Conservation (phyloP, 148 eudicot genomes). For the Cornus florida region DNA sequence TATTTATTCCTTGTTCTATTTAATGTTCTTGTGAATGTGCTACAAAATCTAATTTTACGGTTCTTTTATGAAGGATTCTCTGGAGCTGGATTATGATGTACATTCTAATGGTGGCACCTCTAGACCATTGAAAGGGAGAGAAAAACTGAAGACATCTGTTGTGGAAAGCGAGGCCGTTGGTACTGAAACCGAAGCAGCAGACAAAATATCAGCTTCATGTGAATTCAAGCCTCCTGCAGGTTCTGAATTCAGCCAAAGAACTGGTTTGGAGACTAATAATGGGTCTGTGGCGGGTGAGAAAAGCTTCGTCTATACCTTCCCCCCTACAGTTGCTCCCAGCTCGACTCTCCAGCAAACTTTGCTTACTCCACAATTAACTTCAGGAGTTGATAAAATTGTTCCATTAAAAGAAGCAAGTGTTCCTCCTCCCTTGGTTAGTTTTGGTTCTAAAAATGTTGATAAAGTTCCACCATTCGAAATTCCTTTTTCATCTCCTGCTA, state of each 20-base stretch:
- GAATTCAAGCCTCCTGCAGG: slow-evolving; percentile 22
- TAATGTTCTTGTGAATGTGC: neutral
- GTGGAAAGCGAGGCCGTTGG: slow-evolving; percentile 22
- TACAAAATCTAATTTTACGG: neutral
- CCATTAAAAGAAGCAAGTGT: slow-evolving; percentile 25
- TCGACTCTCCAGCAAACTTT: slow-evolving; percentile 17
- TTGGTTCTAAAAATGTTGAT: slow-evolving; percentile 28
- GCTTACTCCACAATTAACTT: slow-evolving; percentile 26
- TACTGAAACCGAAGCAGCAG: slow-evolving; percentile 19
- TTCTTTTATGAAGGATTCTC: slow-evolving; percentile 41
- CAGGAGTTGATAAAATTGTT: slow-evolving; percentile 20
- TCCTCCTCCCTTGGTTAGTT: slow-evolving; percentile 24
- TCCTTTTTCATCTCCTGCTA: slow-evolving; percentile 26
- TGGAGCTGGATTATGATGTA: slow-evolving; percentile 59
- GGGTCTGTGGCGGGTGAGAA: slow-evolving; percentile 28
- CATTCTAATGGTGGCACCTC: slow-evolving; percentile 38
- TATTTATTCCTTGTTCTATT: slow-evolving; percentile 2
- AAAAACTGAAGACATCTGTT: slow-evolving; percentile 22
- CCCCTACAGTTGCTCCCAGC: slow-evolving; percentile 26
- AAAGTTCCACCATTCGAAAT: slow-evolving; percentile 28
- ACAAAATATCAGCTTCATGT: slow-evolving; percentile 17
- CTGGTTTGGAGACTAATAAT: slow-evolving; percentile 23
- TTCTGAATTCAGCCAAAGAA: slow-evolving; percentile 19
- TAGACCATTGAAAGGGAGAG: slow-evolving; percentile 21
- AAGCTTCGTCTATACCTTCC: slow-evolving; percentile 16